Conservation (phyloP, 1,284 basidiomycete species). For the Ceratobasidium sp. region DNA sequence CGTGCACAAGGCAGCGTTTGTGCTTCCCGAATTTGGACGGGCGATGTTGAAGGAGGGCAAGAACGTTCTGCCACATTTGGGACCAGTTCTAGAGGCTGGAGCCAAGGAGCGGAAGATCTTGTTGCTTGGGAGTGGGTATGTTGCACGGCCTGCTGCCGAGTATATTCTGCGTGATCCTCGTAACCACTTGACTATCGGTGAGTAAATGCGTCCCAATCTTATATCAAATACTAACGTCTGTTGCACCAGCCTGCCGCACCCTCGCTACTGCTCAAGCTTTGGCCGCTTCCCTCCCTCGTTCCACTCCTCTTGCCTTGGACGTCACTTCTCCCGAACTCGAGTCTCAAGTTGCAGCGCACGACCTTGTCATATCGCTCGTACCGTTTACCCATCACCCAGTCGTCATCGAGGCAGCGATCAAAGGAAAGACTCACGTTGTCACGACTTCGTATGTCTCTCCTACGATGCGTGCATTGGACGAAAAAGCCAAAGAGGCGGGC, state of each 20-base stretch:
- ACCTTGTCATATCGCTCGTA: conserved; percentile 96
- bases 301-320: conserved; percentile 84
- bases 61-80: conserved; percentile 75
- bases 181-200: conserved; percentile 88
- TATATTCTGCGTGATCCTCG: conserved; percentile 87
- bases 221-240: conserved; percentile 17
- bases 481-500: conserved; percentile 85
- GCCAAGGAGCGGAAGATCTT: conserved; percentile 76
- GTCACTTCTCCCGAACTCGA: conserved; percentile 82
- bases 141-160: conserved; percentile 93
- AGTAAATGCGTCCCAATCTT: conserved; percentile 42
- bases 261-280: conserved; percentile 79
- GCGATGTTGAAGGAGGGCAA: conserved; percentile 77
- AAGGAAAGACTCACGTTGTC: conserved; percentile 93
- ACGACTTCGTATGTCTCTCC: conserved; percentile 95
- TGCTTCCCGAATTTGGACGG: conserved; percentile 92
- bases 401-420: conserved; percentile 96
- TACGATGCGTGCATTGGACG: conserved; percentile 89
- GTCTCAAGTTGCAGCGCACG: conserved; percentile 82
- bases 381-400: conserved; percentile 93
- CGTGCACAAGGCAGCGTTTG: conserved; percentile 87
- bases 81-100: conserved; percentile 60
- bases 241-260: conserved; percentile 81
- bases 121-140: conserved; percentile 94
- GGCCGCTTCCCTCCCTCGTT: conserved; percentile 72